Percentiles rank a stretch among this genome's conserved stretches.
Conservation (phyloP, 768 basidiomycete genomes). For the Candolleomyces aberdarensis region DNA sequence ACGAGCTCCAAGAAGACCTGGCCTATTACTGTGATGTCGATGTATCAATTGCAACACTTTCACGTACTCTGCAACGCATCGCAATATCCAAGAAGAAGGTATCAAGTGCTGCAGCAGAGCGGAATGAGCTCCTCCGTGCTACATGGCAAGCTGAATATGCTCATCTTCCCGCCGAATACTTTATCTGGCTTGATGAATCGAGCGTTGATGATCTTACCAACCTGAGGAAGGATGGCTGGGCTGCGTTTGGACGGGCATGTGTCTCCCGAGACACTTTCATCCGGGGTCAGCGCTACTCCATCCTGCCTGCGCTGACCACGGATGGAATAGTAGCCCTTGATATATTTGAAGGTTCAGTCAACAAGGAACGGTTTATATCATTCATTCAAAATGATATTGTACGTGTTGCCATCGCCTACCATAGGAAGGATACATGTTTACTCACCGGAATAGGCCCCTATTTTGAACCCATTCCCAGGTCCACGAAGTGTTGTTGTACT, state of each 20-base stretch:
- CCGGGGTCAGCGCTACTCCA: slow-evolving; percentile 19
- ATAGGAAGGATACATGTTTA: no score
- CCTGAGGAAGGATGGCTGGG: slow-evolving; percentile 19
- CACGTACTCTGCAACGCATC: background rate
- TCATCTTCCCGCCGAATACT: slow-evolving; percentile 15
- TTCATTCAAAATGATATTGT: slow-evolving; percentile 24
- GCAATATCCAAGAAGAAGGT: background rate
- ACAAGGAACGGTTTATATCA: slow-evolving; percentile 23
- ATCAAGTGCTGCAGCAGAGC: background rate
- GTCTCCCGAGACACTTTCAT: slow-evolving; percentile 21
- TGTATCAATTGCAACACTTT: background rate
- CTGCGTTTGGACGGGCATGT: slow-evolving; percentile 19
- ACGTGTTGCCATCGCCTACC: slow-evolving; percentile 7
- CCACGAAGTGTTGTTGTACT: slow-evolving; percentile 33
- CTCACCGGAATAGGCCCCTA: no score
- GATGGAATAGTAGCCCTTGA: slow-evolving; percentile 26
- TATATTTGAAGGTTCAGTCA: slow-evolving; percentile 30
- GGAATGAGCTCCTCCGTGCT: slow-evolving; percentile 23
- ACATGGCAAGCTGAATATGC: slow-evolving; percentile 16
- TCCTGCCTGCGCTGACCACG: slow-evolving; percentile 24
- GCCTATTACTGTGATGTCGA: background rate
- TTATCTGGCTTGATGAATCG: slow-evolving; percentile 26
- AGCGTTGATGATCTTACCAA: slow-evolving; percentile 24
- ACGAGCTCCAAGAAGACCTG: background rate
- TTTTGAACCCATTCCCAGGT: slow-evolving; percentile 31